Evolutionary conservation across 2,329 filamentous ascomycete species (phyloP).

Genomic region (Gnomoniopsis sp.): DNA sequence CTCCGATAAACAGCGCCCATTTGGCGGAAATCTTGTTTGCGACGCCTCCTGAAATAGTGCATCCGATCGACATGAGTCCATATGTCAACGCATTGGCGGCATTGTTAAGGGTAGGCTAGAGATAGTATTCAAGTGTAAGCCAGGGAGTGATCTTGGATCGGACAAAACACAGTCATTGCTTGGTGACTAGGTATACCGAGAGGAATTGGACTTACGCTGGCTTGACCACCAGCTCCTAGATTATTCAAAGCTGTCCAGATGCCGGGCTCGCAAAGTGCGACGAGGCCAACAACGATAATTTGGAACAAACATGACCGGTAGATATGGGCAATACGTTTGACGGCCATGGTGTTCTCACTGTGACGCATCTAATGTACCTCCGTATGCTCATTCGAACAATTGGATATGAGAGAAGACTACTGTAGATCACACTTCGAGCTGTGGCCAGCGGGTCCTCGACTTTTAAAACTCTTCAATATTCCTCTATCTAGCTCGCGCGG

Average conservation of each 20-base stretch:
- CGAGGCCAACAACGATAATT: conserved; percentile 11
- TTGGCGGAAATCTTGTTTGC: conserved; percentile 8
- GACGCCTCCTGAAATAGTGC: conserved; percentile 3
- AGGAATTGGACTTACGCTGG: neutral
- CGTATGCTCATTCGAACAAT: neutral
- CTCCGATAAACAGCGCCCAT: conserved; percentile 5
- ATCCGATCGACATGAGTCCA: conserved; percentile 10
- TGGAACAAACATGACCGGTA: conserved; percentile 15
- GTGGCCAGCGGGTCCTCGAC: no score
- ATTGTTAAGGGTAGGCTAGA: conserved; percentile 10
- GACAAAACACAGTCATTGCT: no score
- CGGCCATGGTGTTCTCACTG: neutral
- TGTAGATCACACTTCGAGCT: no score
- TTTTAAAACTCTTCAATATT: no score
- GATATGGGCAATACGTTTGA: neutral
- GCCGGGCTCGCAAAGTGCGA: conserved; percentile 11
- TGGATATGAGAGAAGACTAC: neutral
- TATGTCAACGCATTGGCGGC: conserved; percentile 14
- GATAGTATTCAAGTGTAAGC: neutral
- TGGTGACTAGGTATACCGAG: no score
- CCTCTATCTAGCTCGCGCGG: no score
- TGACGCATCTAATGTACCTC: neutral
- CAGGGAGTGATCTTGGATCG: no score
- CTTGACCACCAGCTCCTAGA: conserved; percentile 13
- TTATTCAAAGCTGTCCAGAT: conserved; percentile 15